Evolutionary conservation across 139 green algal genomes (phyloP).

Genomic region (Limnomonas spitsbergensis): DNA sequence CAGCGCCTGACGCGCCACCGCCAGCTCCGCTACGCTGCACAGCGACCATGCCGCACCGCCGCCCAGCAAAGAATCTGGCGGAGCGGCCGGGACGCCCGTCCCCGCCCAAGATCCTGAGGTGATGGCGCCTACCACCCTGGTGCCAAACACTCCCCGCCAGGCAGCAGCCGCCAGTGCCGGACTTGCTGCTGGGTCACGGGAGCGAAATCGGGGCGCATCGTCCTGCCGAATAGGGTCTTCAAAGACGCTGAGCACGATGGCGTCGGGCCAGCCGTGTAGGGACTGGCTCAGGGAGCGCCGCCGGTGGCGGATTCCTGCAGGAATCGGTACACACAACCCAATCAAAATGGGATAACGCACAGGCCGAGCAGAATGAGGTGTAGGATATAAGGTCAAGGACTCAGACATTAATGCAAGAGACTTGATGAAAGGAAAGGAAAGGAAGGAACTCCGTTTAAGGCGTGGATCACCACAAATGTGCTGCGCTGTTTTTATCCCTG

Average conservation of each 20-base stretch:
- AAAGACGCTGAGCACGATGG: neutral
- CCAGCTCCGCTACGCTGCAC: neutral
- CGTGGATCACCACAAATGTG: too few relatives aligned
- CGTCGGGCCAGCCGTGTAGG: neutral
- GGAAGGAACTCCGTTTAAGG: too few relatives aligned
- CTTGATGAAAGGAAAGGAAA: too few relatives aligned
- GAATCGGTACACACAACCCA: too few relatives aligned
- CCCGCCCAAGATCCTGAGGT: neutral
- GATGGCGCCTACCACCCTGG: neutral
- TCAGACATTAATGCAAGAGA: too few relatives aligned
- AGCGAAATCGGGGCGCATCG: neutral
- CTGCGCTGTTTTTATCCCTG: too few relatives aligned
- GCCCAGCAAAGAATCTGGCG: too few relatives aligned
- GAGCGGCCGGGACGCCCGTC: too few relatives aligned
- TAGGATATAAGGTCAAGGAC: too few relatives aligned
- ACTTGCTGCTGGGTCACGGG: neutral
- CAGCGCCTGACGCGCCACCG: neutral
- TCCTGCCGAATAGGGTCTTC: neutral
- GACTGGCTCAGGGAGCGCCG: neutral
- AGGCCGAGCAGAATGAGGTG: too few relatives aligned
- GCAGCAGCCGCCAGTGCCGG: neutral
- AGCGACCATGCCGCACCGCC: too few relatives aligned
- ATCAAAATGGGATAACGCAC: too few relatives aligned
- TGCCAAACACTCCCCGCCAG: neutral
- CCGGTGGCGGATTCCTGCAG: neutral